Evolutionary conservation across 495 filamentous ascomycete genomes (phyloP).

Genomic region (Hyaloscypha hepaticicola): DNA sequence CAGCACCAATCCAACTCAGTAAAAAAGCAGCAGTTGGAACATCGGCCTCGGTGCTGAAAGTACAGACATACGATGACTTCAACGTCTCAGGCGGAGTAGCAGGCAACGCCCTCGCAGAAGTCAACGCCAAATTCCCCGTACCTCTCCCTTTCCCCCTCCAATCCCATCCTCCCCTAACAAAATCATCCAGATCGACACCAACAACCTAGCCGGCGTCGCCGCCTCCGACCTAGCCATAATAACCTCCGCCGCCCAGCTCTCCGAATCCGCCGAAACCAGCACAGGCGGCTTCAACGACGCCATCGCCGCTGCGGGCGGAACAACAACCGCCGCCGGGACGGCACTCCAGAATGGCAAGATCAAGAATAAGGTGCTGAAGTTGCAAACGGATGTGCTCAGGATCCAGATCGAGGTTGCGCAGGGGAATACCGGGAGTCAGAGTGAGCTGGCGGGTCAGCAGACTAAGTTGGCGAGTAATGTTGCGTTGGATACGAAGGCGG

Average conservation of each 20-base stretch:
- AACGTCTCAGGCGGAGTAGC: slow-evolving; percentile 43
- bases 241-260: slow-evolving; percentile 37
- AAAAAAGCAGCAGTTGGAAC: slow-evolving; percentile 4
- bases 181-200: slow-evolving; percentile 38
- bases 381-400: slow-evolving; percentile 35
- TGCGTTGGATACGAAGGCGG: slow-evolving; percentile 17
- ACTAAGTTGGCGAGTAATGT: slow-evolving; percentile 47
- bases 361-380: slow-evolving; percentile 54
- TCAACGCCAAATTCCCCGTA: slow-evolving; percentile 45
- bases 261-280: slow-evolving; percentile 40
- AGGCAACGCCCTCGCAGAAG: slow-evolving; percentile 44
- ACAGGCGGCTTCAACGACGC: slow-evolving; percentile 28
- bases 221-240: slow-evolving; percentile 41
- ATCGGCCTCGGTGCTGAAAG: slow-evolving; percentile 2
- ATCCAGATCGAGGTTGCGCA: slow-evolving; percentile 25
- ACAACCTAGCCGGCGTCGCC: slow-evolving; percentile 38
- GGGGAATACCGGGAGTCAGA: slow-evolving; percentile 18
- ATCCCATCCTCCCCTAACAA: slow-evolving; percentile 5
- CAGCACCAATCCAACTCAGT: not conserved
- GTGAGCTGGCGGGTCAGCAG: slow-evolving; percentile 33
- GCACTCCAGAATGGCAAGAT: slow-evolving; percentile 47
- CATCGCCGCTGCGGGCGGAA: slow-evolving; percentile 31
- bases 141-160: slow-evolving; percentile 2
- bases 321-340: slow-evolving; percentile 23
- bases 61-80: slow-evolving; percentile 28